Evolutionary conservation across 192 early-diverging fungal genomes (phyloP).

Genomic region (Kappamyces sp.): DNA sequence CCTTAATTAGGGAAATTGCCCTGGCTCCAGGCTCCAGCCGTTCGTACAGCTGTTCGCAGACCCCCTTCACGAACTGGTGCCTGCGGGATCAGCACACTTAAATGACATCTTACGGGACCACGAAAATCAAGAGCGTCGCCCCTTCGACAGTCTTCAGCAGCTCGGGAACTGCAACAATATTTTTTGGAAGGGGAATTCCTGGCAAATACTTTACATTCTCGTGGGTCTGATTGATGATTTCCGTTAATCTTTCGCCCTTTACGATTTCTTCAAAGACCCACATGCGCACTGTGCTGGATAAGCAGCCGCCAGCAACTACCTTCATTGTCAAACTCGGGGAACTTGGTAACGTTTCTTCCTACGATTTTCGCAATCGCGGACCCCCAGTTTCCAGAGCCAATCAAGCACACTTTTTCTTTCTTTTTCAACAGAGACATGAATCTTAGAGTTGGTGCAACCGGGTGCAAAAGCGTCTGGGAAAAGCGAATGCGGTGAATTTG

Average conservation of each 20-base stretch:
- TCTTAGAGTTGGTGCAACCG: no score
- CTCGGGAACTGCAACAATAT: constrained; percentile 82
- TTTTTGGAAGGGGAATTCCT: constrained; percentile 73
- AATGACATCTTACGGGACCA: constrained; percentile 80
- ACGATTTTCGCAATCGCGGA: constrained; percentile 89
- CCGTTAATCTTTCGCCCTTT: constrained; percentile 77
- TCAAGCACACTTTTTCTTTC: constrained; percentile 76
- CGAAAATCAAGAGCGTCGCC: constrained; percentile 90
- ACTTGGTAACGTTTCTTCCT: constrained; percentile 66
- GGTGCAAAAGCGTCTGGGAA: no score
- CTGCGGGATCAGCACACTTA: constrained; percentile 13
- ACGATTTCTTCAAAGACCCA: constrained; percentile 96
- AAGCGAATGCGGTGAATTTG: no score
- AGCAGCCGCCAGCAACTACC: constrained; percentile 24
- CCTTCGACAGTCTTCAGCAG: constrained; percentile 67
- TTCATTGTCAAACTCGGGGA: constrained; percentile 65
- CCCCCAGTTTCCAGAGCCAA: constrained; percentile 98
- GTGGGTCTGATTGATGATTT: constrained; percentile 90
- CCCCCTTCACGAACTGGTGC: constrained; percentile 68
- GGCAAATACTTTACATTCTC: constrained; percentile 82
- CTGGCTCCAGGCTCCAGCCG: constrained; percentile 63
- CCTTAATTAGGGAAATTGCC: constrained; percentile 92
- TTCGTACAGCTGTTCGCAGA: constrained; percentile 78
- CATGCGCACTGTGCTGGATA: constrained; percentile 10
- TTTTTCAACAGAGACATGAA: neutral